A percentile compares a stretch with the other conserved stretches of the same genome.
Conservation (phyloP, 768 basidiomycete genomes). For the Trametes punicea region DNA sequence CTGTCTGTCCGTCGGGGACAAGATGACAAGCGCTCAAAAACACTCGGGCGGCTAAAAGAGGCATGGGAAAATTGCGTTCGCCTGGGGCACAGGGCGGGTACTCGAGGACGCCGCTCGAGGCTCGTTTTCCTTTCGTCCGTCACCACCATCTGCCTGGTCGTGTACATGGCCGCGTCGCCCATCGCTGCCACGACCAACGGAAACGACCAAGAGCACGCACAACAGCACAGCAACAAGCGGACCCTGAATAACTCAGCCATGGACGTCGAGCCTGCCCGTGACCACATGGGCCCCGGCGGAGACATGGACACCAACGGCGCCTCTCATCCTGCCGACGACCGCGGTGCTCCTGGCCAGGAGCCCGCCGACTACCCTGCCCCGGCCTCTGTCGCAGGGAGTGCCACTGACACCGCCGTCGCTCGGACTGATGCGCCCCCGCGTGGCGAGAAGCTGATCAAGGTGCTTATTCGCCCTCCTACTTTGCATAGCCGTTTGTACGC, state of each 20-base stretch:
- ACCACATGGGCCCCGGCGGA: constrained; percentile 20
- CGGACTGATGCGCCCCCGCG: constrained; percentile 21
- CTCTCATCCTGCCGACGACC: constrained; percentile 24
- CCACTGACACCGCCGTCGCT: constrained; percentile 5
- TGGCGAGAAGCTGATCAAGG: constrained; percentile 34
- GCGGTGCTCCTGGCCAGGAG: constrained; percentile 14
- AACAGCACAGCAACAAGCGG: constrained; percentile 21
- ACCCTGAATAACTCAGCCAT: neutral
- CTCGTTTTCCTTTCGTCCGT: constrained; percentile 1
- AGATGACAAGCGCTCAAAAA: neutral
- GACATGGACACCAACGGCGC: constrained; percentile 22
- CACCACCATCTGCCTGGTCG: constrained; percentile 4
- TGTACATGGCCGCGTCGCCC: constrained; percentile 23
- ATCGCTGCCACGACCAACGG: constrained; percentile 13
- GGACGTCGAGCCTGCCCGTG: constrained; percentile 21
- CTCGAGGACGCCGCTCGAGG: neutral
- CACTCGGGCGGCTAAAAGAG: neutral
- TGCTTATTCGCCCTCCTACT: constrained; percentile 28
- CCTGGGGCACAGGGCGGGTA: neutral
- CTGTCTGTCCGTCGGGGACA: neutral
- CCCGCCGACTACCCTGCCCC: constrained; percentile 19
- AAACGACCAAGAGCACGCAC: neutral
- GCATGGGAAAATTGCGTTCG: constrained; percentile 6
- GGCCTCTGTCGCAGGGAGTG: constrained; percentile 14
- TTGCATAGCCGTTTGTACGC: constrained; percentile 11